phyloP scores from a whole-genome alignment of 805 yeast genomes.

The Saccharomycopsis schoenii region DNA sequence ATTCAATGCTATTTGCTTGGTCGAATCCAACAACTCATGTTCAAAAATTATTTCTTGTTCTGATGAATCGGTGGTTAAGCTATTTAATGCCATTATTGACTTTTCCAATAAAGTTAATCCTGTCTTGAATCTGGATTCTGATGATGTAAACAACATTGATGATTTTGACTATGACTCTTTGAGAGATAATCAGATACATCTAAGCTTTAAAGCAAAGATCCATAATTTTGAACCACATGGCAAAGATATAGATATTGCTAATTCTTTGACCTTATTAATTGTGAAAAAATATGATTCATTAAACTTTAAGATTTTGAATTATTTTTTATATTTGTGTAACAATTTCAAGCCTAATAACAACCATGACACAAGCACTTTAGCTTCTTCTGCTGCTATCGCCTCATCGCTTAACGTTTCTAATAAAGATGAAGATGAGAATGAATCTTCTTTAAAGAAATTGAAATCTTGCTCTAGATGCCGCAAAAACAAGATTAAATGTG shows the following conservation, averaged over 20 bases:
- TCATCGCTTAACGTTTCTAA: background rate
- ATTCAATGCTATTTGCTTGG: conserved; percentile 5
- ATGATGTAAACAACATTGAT: conserved; percentile 8
- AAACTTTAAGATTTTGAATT: conserved; percentile 10
- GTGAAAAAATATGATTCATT: conserved; percentile 13
- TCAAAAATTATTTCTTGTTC: background rate
- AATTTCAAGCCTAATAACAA: conserved; percentile 9
- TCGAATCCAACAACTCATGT: background rate
- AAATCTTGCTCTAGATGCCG: conserved; percentile 19
- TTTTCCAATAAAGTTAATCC: conserved; percentile 6
- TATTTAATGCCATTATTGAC: conserved; percentile 6
- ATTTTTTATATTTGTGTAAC: conserved; percentile 11
- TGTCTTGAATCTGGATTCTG: background rate
- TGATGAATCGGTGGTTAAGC: background rate
- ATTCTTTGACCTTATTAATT: conserved; percentile 1
- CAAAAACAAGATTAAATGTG: conserved; percentile 18
- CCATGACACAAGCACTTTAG: background rate
- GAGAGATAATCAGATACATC: conserved; percentile 3
- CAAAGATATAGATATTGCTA: background rate
- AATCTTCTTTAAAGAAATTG: conserved; percentile 11
- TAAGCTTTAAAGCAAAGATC: background rate
- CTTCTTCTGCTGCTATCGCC: background rate
- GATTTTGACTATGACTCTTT: conserved; percentile 11
- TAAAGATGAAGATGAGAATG: background rate
- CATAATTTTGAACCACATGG: background rate